A percentile compares a stretch with the other conserved stretches of the same genome.
phyloP scores from a whole-genome alignment of 1,284 basidiomycete genomes.

The Apiotrichum veenhuisii region DNA sequence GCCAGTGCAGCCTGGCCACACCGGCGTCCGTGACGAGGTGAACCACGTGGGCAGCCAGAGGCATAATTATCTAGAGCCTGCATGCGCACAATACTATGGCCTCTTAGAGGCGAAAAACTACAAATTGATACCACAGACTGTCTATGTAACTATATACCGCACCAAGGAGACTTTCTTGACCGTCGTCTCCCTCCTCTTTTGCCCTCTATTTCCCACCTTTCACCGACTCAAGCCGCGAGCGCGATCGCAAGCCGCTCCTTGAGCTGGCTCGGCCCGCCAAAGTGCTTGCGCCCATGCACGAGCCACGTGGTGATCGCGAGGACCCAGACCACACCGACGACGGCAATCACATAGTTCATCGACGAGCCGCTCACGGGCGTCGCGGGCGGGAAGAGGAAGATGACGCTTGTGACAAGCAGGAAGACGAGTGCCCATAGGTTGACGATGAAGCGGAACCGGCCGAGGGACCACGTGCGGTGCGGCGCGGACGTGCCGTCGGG shows the following conservation, averaged over 20 bases:
- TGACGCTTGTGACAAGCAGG: slow-evolving; percentile 50
- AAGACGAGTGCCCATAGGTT: slow-evolving; percentile 50
- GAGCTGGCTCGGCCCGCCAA: slow-evolving; percentile 47
- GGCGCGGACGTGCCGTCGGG: slow-evolving; percentile 33
- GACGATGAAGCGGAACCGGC: slow-evolving; percentile 21
- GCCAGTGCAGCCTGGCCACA: too few species aligned
- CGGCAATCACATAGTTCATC: slow-evolving; percentile 52
- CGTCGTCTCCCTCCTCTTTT: too few species aligned
- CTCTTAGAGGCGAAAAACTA: too few species aligned
- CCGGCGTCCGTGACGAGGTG: too few species aligned
- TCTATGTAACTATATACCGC: too few species aligned
- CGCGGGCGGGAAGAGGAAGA: slow-evolving; percentile 54
- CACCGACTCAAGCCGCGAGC: too few species aligned
- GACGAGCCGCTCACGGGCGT: slow-evolving; percentile 44
- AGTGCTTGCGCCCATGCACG: slow-evolving; percentile 43
- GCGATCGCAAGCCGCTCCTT: slow-evolving; percentile 11
- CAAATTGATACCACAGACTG: too few species aligned
- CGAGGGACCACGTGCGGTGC: slow-evolving; percentile 24
- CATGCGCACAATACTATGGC: too few species aligned
- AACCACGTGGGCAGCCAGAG: too few species aligned
- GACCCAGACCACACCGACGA: slow-evolving; percentile 33
- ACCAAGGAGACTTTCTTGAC: too few species aligned
- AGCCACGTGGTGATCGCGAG: slow-evolving; percentile 44
- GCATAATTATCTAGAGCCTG: too few species aligned
- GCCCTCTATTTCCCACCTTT: too few species aligned